Evolutionary conservation across 2,329 filamentous ascomycete species (phyloP).

Genomic region (Mollisiaceae sp.): DNA sequence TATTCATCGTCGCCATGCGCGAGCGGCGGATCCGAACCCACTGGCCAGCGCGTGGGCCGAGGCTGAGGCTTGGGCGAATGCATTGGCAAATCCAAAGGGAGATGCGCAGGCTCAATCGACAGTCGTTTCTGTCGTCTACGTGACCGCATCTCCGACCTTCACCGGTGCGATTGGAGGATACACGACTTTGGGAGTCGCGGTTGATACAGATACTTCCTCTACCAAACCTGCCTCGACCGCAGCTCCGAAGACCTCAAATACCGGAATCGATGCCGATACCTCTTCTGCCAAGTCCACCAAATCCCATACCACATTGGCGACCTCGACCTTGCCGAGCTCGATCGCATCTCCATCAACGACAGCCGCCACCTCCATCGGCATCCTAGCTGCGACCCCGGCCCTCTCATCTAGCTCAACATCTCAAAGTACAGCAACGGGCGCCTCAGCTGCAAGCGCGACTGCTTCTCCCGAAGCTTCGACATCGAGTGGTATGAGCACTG

Average conservation of each 20-base stretch:
- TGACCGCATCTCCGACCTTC: slow-evolving; percentile 58
- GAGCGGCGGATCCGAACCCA: slow-evolving; percentile 23
- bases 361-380: slow-evolving; percentile 22
- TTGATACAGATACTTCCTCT: slow-evolving; percentile 13
- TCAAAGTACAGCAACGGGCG: not conserved
- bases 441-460: slow-evolving; percentile 21
- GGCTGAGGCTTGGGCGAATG: slow-evolving; percentile 8
- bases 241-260: not conserved
- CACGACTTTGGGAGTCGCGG: slow-evolving; percentile 44
- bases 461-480: slow-evolving; percentile 23
- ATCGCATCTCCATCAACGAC: slow-evolving; percentile 30
- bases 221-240: slow-evolving; percentile 13
- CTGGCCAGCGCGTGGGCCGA: slow-evolving; percentile 6
- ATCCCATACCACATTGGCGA: slow-evolving; percentile 21
- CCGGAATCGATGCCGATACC: slow-evolving; percentile 16
- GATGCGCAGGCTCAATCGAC: slow-evolving; percentile 35
- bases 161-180: slow-evolving; percentile 54
- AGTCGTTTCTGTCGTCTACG: slow-evolving; percentile 53
- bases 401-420: slow-evolving; percentile 10
- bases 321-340: slow-evolving; percentile 26
- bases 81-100: not conserved
- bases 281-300: slow-evolving; percentile 4
- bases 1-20: slow-evolving; percentile 33
- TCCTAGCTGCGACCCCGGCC: slow-evolving; percentile 22
- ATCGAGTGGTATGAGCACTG: slow-evolving; percentile 45